Base-by-base conservation (phyloP, 169 alveolate genomes). In the Eimeria necatrix region DNA sequence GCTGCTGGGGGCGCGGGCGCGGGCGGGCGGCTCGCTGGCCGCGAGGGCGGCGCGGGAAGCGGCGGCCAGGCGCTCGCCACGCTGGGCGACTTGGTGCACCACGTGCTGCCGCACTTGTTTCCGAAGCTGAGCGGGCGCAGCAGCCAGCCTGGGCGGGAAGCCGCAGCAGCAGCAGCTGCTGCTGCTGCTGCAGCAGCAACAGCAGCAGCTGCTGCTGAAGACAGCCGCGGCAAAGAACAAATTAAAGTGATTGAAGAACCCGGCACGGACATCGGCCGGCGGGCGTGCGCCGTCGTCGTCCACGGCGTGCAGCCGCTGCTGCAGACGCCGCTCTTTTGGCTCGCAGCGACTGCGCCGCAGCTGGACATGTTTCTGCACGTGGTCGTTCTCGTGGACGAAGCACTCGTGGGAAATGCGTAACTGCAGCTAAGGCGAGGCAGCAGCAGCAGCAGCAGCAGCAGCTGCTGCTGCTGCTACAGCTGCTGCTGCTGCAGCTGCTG, bases 281-380 rank as follows among this genome's bases (percentile, higher is more conserved):
- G 95, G 0, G 51, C 89, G 18, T 91, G 95, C n/a, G 71, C 76
- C 41, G 95, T 92, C 16, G 24, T 92, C 10, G 95, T 92, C 12
- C 95, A 92, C 5, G 95, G 95, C 24, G 16, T 81, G 8, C 92
- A 92, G 85, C 93, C 92, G n/a, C 53, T 92, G 52, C 78, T 92
- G 51, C 87, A 92, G 24, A 92, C 95, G 46, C 95, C 95, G 0
- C 32, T 92, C 56, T 92, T 78, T 46, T 92, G 95, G 95, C 95
- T 92, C 3, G 88, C 92, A 22, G 68, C 61, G 8, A 61, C 88
- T 5, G 91, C 95, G 26, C 68, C 95, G 22, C 89, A 61, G 76
- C 60, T 81, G 22, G 95, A 92, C 18, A 20, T 92, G 48, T 92
- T 92, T 68, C 87, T 92, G 24, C 93, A 92, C 12, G 70, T 92